Base-by-base conservation (phyloP, 2,329 filamentous ascomycete genomes). In the Penicillium sp. region DNA sequence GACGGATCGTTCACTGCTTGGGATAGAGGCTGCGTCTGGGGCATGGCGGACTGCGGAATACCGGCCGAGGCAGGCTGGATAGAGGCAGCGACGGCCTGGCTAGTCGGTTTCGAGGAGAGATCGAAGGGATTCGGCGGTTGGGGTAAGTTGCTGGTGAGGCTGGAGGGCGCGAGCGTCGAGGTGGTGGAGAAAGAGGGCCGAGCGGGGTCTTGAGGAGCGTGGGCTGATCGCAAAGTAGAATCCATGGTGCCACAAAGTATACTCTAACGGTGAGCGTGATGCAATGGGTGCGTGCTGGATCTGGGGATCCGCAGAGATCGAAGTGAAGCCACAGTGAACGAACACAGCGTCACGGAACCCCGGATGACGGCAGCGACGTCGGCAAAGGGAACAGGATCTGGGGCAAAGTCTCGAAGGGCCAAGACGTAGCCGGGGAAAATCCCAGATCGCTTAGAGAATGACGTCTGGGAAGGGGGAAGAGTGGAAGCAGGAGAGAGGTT, bases 1-100 rank as follows among this genome's bases (percentile, higher is more conserved):
- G 54, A 43, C 9, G 57, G 31, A 18, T 48, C 31, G 38, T 48
- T 56, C 3, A 59, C 25, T 10, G 46, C 27, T 25, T 61, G 53
- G 20, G 59, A 38, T 10, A 60, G 47, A 18, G 60, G 48, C 43
- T 60, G 58, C 28, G 44, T 53, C 35, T 53, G 56, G 14, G 58
- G 44, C 52, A 60, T 54, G 40, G 51, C 38, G 44, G 53, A 38
- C 18, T 59, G 53, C 16, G 54, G 42, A 44, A 50, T 42, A 43
- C 46, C 56, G 30, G 50, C 28, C 13, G 55, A 49, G 38, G 51
- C 40, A 22, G 54, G 31, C 47, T 59, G 58, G 13, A 57, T 40
- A 18, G 60, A 42, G 16, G 60, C 49, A 16, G 58, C 25, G 10
- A 60, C 46, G n/a, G 60, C 30, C 25, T 57, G 60, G 13, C 40